A percentile compares a stretch with the other conserved stretches of the same genome.
Evolutionary conservation across 2,329 filamentous ascomycete species (phyloP).

Genomic region (Onygenales sp.): DNA sequence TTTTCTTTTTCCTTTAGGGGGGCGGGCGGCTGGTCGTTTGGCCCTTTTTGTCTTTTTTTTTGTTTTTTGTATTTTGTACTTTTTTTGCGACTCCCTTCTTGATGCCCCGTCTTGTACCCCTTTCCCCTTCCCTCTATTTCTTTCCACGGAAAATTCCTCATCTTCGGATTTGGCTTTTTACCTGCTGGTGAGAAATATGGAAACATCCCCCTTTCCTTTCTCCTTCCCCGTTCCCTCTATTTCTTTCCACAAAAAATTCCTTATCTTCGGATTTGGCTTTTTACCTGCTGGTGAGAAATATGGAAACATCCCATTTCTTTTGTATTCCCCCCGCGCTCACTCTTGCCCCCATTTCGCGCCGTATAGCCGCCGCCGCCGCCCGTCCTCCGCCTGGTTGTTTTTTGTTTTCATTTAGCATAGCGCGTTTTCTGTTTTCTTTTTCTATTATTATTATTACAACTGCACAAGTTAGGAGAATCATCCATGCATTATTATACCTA

Average conservation of each 20-base stretch:
- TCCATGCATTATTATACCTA: no score
- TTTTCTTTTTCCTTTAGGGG: background rate
- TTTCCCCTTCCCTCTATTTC: background rate
- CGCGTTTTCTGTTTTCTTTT: background rate
- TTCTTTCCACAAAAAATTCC: background rate
- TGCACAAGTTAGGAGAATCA: background rate
- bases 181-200: background rate
- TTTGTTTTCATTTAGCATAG: background rate
- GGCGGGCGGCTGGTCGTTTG: background rate
- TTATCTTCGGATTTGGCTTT: background rate
- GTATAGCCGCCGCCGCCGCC: background rate
- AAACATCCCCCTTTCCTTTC: no score
- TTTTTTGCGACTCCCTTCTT: background rate
- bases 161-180: background rate
- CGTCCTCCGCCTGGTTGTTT: background rate
- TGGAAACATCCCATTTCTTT: no score
- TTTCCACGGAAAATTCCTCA: background rate
- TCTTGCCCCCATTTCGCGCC: no score
- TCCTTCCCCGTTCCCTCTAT: no score
- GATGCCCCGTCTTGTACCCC: background rate
- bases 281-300: background rate
- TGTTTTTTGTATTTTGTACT: background rate
- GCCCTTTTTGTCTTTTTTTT: background rate
- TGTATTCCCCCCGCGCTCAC: no score
- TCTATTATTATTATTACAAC: background rate